Conservation (phyloP, 768 basidiomycete genomes). For the Pisolithus orientalis region DNA sequence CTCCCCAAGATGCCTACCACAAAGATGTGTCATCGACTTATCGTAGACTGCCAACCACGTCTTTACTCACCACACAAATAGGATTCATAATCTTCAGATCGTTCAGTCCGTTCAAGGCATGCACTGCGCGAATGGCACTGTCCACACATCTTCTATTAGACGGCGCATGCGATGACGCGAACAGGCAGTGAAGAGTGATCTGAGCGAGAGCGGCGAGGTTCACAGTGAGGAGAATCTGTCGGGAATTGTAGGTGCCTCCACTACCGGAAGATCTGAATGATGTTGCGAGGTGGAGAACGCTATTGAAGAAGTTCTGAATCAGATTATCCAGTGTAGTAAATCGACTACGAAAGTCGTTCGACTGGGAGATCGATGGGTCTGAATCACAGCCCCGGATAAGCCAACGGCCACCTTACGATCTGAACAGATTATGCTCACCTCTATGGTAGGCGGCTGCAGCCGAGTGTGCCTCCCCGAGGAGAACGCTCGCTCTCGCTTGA, state of each 20-base stretch:
- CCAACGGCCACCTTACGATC: neutral
- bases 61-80: constrained; percentile 11
- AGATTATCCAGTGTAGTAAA: constrained; percentile 42
- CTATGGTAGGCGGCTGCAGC: constrained; percentile 22
- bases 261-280: neutral
- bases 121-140: constrained; percentile 10
- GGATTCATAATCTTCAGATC: constrained; percentile 11
- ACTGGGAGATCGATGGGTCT: constrained; percentile 40
- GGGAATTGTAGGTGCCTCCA: neutral
- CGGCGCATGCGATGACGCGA: constrained; percentile 7
- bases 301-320: constrained; percentile 35
- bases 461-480: constrained; percentile 30
- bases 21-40: neutral
- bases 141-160: constrained; percentile 15
- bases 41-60: neutral
- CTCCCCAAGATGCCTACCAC: constrained; percentile 19
- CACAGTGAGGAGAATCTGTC: constrained; percentile 10
- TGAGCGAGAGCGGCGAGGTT: constrained; percentile 21
- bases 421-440: constrained; percentile 16
- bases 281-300: neutral
- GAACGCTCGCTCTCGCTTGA: constrained; percentile 25
- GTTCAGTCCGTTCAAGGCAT: constrained; percentile 9
- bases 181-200: constrained; percentile 16
- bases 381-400: neutral
- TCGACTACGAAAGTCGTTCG: constrained; percentile 35